Percentiles rank a stretch among this genome's conserved stretches.
These are phyloP conservation scores for Conringia planisiliqua DNA, from an alignment of 345 rosid species.

Conservation along the genomic window DNA sequence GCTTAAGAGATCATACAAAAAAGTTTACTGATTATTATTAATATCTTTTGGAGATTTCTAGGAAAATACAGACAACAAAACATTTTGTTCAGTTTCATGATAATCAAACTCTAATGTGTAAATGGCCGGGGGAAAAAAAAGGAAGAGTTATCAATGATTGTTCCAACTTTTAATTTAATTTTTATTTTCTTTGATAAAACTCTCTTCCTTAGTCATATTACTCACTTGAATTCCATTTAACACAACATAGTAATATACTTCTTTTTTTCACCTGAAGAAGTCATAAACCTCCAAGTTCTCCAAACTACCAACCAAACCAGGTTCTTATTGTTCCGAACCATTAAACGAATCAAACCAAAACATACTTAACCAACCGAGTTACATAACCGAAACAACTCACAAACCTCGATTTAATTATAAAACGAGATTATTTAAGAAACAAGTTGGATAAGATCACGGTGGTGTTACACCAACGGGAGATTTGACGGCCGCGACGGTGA, in stretches of 20 bases:
- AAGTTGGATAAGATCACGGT: constrained; percentile 8
- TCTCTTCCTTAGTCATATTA: neutral
- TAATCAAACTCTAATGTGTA: too few relatives aligned
- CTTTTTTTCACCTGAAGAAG: neutral
- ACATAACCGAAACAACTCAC: constrained; percentile 11
- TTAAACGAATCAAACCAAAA: constrained; percentile 3
- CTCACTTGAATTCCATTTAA: neutral
- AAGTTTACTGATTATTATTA: too few relatives aligned
- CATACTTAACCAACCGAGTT: constrained; percentile 21
- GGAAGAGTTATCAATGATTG: neutral
- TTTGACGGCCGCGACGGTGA: constrained; percentile 53
- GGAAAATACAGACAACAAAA: too few relatives aligned
- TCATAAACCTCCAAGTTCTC: neutral
- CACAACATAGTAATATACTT: neutral
- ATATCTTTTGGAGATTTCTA: too few relatives aligned
- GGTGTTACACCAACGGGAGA: constrained; percentile 28
- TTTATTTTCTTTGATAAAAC: neutral
- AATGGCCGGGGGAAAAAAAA: too few relatives aligned
- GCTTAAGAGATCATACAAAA: too few relatives aligned
- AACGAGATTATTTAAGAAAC: constrained; percentile 2
- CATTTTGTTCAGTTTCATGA: too few relatives aligned
- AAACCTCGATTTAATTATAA: neutral
- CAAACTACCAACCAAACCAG: constrained; percentile 6
- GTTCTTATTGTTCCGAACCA: constrained; percentile 1
- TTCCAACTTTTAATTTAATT: neutral